Percentiles rank a stretch among this genome's conserved stretches.
Evolutionary conservation across 164 flowering plant genomes (phyloP).

Genomic region (Umbellularia californica): DNA sequence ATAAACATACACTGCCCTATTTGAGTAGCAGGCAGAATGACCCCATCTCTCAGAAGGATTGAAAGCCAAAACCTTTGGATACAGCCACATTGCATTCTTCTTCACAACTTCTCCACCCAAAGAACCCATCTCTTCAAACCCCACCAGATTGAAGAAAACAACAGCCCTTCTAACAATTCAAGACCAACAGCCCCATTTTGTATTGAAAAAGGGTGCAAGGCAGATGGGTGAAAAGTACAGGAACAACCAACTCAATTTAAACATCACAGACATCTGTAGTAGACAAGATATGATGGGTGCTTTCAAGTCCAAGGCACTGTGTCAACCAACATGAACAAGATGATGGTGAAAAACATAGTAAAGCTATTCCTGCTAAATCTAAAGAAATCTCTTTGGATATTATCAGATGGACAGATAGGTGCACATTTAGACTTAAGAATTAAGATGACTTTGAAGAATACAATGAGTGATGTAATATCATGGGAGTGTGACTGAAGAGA

Average conservation of each 20-base stretch:
- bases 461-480: constrained; percentile 41
- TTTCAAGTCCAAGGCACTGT: constrained; percentile 79
- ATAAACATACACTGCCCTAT: constrained; percentile 64
- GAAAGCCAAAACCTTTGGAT: constrained; percentile 65
- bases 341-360: constrained; percentile 2
- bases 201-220: constrained; percentile 12
- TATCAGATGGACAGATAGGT: background rate
- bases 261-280: constrained; percentile 45
- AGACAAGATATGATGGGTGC: constrained; percentile 97
- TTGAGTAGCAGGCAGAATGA: constrained; percentile 75
- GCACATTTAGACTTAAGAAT: background rate
- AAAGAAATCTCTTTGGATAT: background rate
- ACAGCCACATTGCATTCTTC: constrained; percentile 91
- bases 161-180: constrained; percentile 1
- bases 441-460: constrained; percentile 12
- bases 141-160: constrained; percentile 5
- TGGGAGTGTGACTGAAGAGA: constrained; percentile 24
- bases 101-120: constrained; percentile 40
- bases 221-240: constrained; percentile 42
- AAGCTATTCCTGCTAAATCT: background rate
- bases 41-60: constrained; percentile 97
- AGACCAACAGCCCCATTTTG: background rate
- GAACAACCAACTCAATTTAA: constrained; percentile 53
- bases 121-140: constrained; percentile 17
- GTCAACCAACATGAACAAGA: constrained; percentile 56